Base-by-base conservation (phyloP, 768 basidiomycete species). In the Epithele typhae region DNA sequence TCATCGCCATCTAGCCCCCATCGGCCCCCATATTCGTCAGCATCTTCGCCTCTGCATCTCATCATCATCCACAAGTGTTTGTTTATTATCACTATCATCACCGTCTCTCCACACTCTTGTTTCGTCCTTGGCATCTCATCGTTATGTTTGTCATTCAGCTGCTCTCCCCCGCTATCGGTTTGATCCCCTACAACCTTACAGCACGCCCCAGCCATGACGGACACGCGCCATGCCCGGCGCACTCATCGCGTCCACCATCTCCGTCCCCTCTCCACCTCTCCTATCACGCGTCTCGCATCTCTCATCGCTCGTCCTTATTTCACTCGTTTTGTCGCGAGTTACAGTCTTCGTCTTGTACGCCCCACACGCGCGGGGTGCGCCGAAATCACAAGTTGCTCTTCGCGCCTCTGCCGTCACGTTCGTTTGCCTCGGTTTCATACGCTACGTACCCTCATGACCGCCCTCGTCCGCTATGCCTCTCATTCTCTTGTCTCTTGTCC, bases 31-130 rank as follows among this genome's bases (percentile, higher is more conserved):
- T 49, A 34, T 5, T 37, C 42, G 42, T 47, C 32, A 45, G 46
- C 39, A 34, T 25, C 48, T 38, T 30, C 43, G 49, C 47, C 40
- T 46, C 48, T 54, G 50, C 53, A 54, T 48, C 50, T 49, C 46
- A 33, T 47, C 46, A 51, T 46, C 52, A 48, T 21, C 40, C 21
- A 46, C 56, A 57, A 45, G 51, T 54, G 56, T 57, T 57, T 57
- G 56, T 52, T 54, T 57, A 57, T 54, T 53, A 53, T 53, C 52
- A 48, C 43, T 53, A 48, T 45, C 51, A 52, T 52, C 51, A 32
- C 38, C 38, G 37, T 42, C 46, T 47, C 42, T 35, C 51, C 40
- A 44, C 52, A 48, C 38, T 53, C 47, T 45, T 45, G 51, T 52
- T 40, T 40, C 45, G 46, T 45, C 32, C 51, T 42, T 52, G 51